phyloP scores from a whole-genome alignment of 163 green algal species.

The Scenedesmus sp. region DNA sequence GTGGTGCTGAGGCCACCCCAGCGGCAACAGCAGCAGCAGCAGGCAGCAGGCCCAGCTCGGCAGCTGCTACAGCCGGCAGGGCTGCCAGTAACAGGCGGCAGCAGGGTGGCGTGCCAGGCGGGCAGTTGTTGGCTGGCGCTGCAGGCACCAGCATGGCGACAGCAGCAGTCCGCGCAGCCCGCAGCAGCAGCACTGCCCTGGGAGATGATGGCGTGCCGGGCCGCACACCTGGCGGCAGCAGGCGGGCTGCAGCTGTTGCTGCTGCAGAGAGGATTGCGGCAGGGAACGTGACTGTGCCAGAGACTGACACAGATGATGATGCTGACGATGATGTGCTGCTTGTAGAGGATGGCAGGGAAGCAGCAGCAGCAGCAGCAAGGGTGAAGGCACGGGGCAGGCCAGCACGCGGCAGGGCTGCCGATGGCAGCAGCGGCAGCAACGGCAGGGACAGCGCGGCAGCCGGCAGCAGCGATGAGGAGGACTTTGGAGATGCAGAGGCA shows the following conservation, averaged over 20 bases:
- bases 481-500: background rate
- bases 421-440: background rate
- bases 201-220: background rate
- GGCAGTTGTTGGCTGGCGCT: background rate
- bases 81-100: background rate
- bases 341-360: background rate
- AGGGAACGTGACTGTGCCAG: background rate
- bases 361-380: constrained; percentile 12
- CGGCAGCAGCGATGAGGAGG: background rate
- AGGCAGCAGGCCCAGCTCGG: background rate
- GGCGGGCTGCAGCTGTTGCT: constrained; percentile 1
- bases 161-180: background rate
- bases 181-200: constrained; percentile 12
- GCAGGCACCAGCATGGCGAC: background rate
- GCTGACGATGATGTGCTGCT: background rate
- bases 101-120: background rate
- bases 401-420: background rate
- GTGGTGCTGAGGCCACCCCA: background rate
- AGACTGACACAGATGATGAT: constrained; percentile 13
- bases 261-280: constrained; percentile 3
- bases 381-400: background rate
- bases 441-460: background rate
- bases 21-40: constrained; percentile 15
- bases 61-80: background rate
- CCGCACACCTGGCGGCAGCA: background rate